Conservation (phyloP, 495 filamentous ascomycete species). For the Xylaria venustula region DNA sequence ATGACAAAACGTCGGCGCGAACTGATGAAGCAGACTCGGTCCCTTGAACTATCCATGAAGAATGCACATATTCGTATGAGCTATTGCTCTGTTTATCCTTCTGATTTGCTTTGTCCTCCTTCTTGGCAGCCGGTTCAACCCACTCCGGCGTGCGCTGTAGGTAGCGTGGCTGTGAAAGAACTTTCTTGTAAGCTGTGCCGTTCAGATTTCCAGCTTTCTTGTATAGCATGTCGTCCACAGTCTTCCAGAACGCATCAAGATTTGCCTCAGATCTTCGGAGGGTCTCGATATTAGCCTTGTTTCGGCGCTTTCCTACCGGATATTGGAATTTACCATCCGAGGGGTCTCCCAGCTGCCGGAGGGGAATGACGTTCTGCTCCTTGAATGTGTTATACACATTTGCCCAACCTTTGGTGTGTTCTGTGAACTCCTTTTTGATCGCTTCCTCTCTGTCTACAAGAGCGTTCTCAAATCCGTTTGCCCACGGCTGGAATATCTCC, state of each 20-base stretch:
- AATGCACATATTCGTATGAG: background rate
- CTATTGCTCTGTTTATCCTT: conserved; percentile 17
- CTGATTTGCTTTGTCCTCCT: conserved; percentile 6
- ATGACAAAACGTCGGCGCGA: background rate
- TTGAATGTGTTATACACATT: conserved; percentile 16
- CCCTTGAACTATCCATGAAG: background rate
- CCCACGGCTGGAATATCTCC: conserved; percentile 49
- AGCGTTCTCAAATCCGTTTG: conserved; percentile 32
- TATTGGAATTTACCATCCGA: conserved; percentile 42
- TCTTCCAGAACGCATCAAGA: conserved; percentile 52
- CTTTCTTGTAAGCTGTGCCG: conserved; percentile 16
- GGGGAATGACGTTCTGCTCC: background rate
- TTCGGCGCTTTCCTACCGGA: conserved; percentile 48
- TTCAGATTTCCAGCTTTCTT: conserved; percentile 17
- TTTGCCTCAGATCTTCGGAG: conserved; percentile 46
- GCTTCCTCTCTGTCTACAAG: conserved; percentile 18
- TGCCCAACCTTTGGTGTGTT: conserved; percentile 13
- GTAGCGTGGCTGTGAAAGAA: conserved; percentile 33
- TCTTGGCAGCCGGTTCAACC: conserved; percentile 36
- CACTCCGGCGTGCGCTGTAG: conserved; percentile 51
- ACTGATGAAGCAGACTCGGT: background rate
- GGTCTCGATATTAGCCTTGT: conserved; percentile 39
- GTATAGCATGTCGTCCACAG: conserved; percentile 39
- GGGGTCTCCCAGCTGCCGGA: conserved; percentile 29
- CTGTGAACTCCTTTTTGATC: conserved; percentile 28